These are phyloP conservation scores for Botrytis sinoallii DNA, from an alignment of 2,329 filamentous ascomycete genomes.

Conservation along the genomic window DNA sequence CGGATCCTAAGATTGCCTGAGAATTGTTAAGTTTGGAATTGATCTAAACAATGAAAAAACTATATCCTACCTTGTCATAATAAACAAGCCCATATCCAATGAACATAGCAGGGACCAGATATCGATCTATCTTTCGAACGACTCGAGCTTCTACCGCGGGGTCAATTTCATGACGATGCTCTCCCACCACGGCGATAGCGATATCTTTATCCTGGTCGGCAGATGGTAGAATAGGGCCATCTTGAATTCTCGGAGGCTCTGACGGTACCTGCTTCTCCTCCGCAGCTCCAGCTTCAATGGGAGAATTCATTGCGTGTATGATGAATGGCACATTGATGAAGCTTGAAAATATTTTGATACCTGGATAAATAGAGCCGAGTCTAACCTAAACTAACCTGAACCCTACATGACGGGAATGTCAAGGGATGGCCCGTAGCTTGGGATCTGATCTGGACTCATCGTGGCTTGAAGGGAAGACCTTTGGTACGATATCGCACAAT, in stretches of 20 bases:
- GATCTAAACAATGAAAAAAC: not conserved
- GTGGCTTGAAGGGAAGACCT: not conserved
- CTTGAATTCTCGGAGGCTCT: not conserved
- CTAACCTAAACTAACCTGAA: not conserved
- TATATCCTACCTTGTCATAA: conserved; percentile 58
- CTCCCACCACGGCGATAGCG: conserved; percentile 35
- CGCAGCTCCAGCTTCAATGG: too few relatives aligned
- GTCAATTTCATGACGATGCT: conserved; percentile 41
- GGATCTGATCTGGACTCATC: not conserved
- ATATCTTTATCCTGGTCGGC: conserved; percentile 30
- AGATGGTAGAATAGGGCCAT: not conserved
- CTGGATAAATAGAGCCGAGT: not conserved
- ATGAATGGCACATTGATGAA: not conserved
- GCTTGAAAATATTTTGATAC: not conserved
- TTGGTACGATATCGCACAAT: not conserved
- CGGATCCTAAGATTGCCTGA: conserved; percentile 68
- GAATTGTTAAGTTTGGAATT: not conserved
- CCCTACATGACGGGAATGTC: not conserved
- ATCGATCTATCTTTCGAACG: conserved; percentile 63
- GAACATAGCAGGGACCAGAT: conserved; percentile 66
- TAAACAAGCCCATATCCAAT: conserved; percentile 65
- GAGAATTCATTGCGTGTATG: not conserved
- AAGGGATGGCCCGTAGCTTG: not conserved
- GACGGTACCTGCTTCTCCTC: not conserved
- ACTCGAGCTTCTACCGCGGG: conserved; percentile 53